Evolutionary conservation across 2,329 filamentous ascomycete genomes (phyloP).

Genomic region (Fusarium paranaense): DNA sequence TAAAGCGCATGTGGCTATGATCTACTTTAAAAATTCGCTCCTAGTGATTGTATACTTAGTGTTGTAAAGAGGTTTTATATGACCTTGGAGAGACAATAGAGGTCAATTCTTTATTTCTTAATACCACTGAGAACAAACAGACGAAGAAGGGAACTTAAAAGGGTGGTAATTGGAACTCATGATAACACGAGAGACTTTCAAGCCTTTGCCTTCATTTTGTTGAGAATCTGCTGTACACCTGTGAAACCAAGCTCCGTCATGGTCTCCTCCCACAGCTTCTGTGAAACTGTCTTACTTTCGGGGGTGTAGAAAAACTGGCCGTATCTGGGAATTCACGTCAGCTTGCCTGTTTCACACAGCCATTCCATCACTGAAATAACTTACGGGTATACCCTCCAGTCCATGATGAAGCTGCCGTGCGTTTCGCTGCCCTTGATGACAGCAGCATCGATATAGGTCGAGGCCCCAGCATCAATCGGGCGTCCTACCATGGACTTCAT

Average conservation of each 20-base stretch:
- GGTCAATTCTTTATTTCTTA: background rate
- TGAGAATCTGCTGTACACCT: background rate
- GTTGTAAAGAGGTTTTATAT: background rate
- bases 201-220: background rate
- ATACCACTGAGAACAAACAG: background rate
- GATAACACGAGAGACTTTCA: background rate
- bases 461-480: conserved; percentile 53
- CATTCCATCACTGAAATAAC: background rate
- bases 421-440: conserved; percentile 59
- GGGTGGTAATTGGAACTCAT: background rate
- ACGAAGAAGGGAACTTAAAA: background rate
- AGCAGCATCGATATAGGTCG: conserved; percentile 59
- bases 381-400: conserved; percentile 49
- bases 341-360: background rate
- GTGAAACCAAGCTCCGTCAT: background rate
- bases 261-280: conserved; percentile 4
- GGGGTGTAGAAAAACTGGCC: background rate
- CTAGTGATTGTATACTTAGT: background rate
- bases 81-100: background rate
- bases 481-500: conserved; percentile 41
- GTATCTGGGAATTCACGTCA: background rate
- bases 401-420: conserved; percentile 62
- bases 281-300: background rate
- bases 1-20: background rate
- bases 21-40: background rate